phyloP scores from a whole-genome alignment of 2,329 filamentous ascomycete genomes.

The Fusarium chaquense region DNA sequence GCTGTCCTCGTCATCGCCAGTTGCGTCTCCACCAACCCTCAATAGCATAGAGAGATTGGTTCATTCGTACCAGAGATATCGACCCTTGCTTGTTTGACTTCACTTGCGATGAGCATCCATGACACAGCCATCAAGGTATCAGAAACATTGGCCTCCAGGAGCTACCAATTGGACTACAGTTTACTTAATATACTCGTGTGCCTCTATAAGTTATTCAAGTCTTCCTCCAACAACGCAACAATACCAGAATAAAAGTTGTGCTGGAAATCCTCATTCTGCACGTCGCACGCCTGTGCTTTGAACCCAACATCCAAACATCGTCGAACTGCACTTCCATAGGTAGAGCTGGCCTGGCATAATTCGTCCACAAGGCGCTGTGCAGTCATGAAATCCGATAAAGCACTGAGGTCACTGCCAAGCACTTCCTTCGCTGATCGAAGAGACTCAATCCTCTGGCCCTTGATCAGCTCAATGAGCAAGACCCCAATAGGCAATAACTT shows the following conservation, averaged over 20 bases:
- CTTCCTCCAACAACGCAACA: neutral
- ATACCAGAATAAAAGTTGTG: conserved; percentile 6
- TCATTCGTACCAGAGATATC: neutral
- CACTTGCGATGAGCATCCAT: too few species aligned
- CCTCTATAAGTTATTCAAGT: neutral
- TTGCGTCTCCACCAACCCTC: neutral
- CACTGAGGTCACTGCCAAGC: neutral
- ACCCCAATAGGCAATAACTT: neutral
- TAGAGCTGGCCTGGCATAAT: neutral
- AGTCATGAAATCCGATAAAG: neutral
- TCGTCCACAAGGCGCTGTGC: neutral
- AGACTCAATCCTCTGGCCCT: neutral
- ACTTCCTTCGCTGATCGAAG: neutral
- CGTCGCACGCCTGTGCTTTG: neutral
- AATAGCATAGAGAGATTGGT: neutral
- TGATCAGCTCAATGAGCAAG: neutral
- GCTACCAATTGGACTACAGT: neutral
- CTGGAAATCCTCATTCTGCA: neutral
- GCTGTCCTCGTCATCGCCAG: neutral
- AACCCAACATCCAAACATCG: conserved; percentile 3
- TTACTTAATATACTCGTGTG: fast-evolving
- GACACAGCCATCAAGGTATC: too few species aligned
- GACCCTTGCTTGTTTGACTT: neutral
- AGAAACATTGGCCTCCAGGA: too few species aligned
- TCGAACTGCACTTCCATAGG: neutral